Conservation (phyloP, 768 basidiomycete species). For the Infundibulicybe gibba region DNA sequence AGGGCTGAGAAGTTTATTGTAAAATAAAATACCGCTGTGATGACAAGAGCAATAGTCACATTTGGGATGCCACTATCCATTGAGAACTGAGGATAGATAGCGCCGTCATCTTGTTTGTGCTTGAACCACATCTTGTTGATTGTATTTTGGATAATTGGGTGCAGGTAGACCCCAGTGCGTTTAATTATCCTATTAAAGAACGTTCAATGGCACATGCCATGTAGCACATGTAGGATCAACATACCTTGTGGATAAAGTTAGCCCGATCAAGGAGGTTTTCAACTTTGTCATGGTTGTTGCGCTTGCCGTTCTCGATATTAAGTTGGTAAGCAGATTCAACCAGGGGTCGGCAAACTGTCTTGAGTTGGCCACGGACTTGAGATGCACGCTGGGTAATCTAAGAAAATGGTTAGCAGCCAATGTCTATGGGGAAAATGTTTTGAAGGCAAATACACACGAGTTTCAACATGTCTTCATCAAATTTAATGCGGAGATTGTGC, state of each 20-base stretch:
- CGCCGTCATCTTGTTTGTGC: conserved; percentile 2
- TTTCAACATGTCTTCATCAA: conserved; percentile 1
- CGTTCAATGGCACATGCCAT: no score
- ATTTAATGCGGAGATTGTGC: neutral
- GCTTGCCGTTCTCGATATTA: neutral
- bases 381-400: neutral
- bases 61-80: neutral
- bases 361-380: conserved; percentile 1
- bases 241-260: neutral
- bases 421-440: neutral
- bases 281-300: neutral
- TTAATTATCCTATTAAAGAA: no score
- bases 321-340: neutral
- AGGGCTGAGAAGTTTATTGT: no score
- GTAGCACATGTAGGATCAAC: neutral
- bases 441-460: conserved; percentile 1
- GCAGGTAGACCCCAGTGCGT: conserved; percentile 3
- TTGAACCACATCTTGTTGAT: conserved; percentile 8
- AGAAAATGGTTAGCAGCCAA: neutral
- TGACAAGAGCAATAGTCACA: neutral
- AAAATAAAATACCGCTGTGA: neutral
- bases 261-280: neutral
- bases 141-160: conserved; percentile 2
- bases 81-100: neutral
- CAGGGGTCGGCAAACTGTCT: conserved; percentile 1